Evolutionary conservation across 345 rosid species (phyloP).

Genomic region (Brassica carinata): DNA sequence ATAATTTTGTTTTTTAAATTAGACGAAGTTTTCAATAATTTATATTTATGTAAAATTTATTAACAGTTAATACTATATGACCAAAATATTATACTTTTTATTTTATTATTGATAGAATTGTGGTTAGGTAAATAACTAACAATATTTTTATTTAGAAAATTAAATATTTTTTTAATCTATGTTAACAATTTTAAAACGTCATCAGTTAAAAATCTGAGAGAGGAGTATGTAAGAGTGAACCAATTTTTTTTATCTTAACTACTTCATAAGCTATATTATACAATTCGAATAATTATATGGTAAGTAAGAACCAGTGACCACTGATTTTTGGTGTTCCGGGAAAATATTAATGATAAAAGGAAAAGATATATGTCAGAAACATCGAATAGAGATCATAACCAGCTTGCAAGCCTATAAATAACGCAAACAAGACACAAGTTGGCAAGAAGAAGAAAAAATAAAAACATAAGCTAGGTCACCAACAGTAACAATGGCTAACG

Average conservation of each 20-base stretch:
- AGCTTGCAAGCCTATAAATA: constrained; percentile 37
- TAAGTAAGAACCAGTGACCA: not conserved
- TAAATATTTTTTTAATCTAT: too few relatives aligned
- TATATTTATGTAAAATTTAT: too few relatives aligned
- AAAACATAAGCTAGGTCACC: constrained; percentile 17
- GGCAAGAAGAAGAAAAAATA: not conserved
- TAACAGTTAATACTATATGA: too few relatives aligned
- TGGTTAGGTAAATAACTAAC: too few relatives aligned
- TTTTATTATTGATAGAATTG: too few relatives aligned
- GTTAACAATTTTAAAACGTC: too few relatives aligned
- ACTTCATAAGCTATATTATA: not conserved
- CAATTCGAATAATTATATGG: not conserved
- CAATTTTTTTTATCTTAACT: not conserved
- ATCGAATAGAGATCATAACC: constrained; percentile 25
- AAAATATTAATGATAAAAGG: not conserved
- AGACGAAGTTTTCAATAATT: too few relatives aligned
- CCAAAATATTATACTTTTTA: too few relatives aligned
- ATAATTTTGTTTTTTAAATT: too few relatives aligned
- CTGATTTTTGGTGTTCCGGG: not conserved
- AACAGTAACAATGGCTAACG: constrained; percentile 29
- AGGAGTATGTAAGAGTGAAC: not conserved
- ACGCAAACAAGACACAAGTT: constrained; percentile 13
- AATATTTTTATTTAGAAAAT: too few relatives aligned
- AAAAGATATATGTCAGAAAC: constrained; percentile 27
- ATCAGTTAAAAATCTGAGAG: too few relatives aligned